Evolutionary conservation across 2,329 filamentous ascomycete genomes (phyloP).

Genomic region (Monosporascus sp.): DNA sequence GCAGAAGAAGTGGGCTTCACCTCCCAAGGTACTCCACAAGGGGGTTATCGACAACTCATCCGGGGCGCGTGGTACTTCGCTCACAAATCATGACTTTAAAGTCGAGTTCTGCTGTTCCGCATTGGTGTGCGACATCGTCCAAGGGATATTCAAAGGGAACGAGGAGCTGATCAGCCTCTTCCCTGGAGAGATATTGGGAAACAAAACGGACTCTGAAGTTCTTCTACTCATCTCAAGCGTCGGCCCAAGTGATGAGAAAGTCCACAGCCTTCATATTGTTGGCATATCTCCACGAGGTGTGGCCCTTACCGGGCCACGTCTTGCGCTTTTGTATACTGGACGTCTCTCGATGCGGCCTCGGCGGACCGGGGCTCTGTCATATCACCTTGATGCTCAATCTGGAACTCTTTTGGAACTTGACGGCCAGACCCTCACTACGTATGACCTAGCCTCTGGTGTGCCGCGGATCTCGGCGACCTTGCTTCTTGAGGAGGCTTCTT

Average conservation of each 20-base stretch:
- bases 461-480: slow-evolving; percentile 55
- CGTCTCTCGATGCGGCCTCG: slow-evolving; percentile 14
- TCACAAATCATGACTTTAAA: slow-evolving; percentile 29
- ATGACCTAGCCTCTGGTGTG: slow-evolving; percentile 57
- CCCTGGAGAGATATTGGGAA: slow-evolving; percentile 38
- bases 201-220: slow-evolving; percentile 44
- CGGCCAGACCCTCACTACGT: slow-evolving; percentile 50
- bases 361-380: slow-evolving; percentile 24
- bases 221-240: slow-evolving; percentile 45
- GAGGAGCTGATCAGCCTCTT: slow-evolving; percentile 48
- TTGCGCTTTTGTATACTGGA: slow-evolving; percentile 27
- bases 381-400: slow-evolving; percentile 56
- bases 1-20: slow-evolving; percentile 41
- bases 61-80: background rate
- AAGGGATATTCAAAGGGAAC: slow-evolving; percentile 50
- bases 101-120: slow-evolving; percentile 46
- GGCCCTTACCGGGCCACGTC: background rate
- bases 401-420: slow-evolving; percentile 59
- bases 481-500: slow-evolving; percentile 45
- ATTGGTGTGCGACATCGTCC: slow-evolving; percentile 41
- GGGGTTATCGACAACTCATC: slow-evolving; percentile 27
- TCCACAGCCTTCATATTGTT: slow-evolving; percentile 23
- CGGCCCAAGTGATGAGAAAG: slow-evolving; percentile 18
- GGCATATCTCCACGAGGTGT: slow-evolving; percentile 14
- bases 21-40: slow-evolving; percentile 36